Percentiles rank a stretch among this genome's conserved stretches.
Evolutionary conservation across 116 monocot genomes (phyloP).

Genomic region (Papilionanthe hybrid): DNA sequence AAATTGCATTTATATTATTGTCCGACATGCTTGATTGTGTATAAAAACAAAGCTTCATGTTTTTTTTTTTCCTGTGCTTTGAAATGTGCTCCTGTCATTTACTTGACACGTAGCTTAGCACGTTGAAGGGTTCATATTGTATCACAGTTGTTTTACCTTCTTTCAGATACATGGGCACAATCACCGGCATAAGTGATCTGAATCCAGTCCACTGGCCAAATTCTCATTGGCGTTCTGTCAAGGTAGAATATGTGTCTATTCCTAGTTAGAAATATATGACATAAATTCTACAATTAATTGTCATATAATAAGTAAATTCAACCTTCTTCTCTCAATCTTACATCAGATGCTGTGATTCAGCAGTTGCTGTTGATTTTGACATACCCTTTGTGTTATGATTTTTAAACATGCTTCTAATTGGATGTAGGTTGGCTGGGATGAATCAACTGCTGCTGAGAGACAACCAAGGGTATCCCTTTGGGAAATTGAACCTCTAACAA

Average conservation of each 20-base stretch:
- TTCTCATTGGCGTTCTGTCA: conserved; percentile 61
- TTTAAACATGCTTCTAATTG: background rate
- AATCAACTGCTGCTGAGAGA: conserved; percentile 67
- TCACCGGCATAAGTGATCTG: conserved; percentile 27
- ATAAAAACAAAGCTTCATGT: background rate
- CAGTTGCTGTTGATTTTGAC: background rate
- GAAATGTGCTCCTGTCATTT: background rate
- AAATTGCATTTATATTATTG: background rate
- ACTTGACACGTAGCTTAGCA: background rate
- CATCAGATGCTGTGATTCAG: background rate
- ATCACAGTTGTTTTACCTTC: conserved; percentile 2
- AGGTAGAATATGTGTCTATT: conserved; percentile 5
- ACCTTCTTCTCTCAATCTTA: background rate
- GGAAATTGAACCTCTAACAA: conserved; percentile 71
- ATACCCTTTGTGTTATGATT: background rate
- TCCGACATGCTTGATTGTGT: background rate
- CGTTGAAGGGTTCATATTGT: background rate
- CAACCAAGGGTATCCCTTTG: conserved; percentile 66
- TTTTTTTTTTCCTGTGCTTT: no score
- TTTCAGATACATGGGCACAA: conserved; percentile 34
- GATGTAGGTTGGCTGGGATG: conserved; percentile 68
- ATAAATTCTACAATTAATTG: background rate
- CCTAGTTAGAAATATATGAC: background rate
- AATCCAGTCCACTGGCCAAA: conserved; percentile 15
- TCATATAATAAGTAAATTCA: background rate